A percentile compares a stretch with the other conserved stretches of the same genome.
Conservation (phyloP, 495 filamentous ascomycete species). For the Podospora tetraspora region DNA sequence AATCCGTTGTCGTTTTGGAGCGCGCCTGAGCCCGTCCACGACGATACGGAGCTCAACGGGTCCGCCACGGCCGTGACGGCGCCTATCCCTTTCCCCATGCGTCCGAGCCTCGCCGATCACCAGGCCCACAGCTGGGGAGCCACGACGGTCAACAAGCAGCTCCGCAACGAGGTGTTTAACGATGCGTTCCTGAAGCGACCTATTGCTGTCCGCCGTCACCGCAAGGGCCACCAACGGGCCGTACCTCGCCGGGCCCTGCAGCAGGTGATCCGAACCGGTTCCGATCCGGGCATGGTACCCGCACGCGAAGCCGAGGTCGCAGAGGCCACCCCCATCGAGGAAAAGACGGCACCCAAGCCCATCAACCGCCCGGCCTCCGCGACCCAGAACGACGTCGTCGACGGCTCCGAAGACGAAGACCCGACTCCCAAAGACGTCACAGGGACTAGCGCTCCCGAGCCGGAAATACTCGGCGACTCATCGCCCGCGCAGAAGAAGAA, state of each 20-base stretch:
- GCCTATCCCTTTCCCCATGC: slow-evolving; percentile 9
- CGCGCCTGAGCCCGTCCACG: slow-evolving; percentile 29
- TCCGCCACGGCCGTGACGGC: slow-evolving; percentile 2
- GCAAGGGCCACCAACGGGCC: slow-evolving; percentile 58
- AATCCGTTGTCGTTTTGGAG: slow-evolving; percentile 31
- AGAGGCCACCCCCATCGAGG: slow-evolving; percentile 1
- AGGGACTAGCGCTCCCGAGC: slow-evolving; percentile 53
- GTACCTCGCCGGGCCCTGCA: slow-evolving; percentile 44
- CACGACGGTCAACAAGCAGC: slow-evolving; percentile 83
- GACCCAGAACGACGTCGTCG: slow-evolving; percentile 30
- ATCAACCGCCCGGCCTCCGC: slow-evolving; percentile 19
- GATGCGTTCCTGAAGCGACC: slow-evolving; percentile 88
- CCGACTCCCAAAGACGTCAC: slow-evolving; percentile 40
- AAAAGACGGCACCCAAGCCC: slow-evolving; percentile 10
- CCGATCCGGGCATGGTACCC: slow-evolving; percentile 25
- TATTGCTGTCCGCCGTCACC: slow-evolving; percentile 54
- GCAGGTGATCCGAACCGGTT: slow-evolving; percentile 31
- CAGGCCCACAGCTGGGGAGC: slow-evolving; percentile 82
- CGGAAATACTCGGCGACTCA: slow-evolving; percentile 39
- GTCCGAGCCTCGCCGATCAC: slow-evolving; percentile 43
- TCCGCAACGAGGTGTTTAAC: slow-evolving; percentile 87
- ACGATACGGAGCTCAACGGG: background rate
- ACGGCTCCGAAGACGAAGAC: slow-evolving; percentile 21
- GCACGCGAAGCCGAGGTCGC: slow-evolving; percentile 16
- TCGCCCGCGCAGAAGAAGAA: slow-evolving; percentile 38